Conservation (phyloP, 2,329 filamentous ascomycete species). For the Xylaria multiplex region DNA sequence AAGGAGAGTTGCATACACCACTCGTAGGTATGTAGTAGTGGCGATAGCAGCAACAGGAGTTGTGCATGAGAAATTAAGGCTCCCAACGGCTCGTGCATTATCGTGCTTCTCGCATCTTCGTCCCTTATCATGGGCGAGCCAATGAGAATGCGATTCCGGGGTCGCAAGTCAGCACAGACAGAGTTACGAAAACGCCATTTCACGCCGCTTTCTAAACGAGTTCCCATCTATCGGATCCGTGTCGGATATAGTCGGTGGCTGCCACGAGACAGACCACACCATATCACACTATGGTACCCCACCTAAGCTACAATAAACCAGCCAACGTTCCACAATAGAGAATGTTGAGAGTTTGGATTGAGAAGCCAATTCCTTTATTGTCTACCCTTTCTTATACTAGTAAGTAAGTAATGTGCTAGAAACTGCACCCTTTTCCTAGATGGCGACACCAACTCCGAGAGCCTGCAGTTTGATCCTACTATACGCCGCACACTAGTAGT, state of each 20-base stretch:
- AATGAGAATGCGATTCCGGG: constrained; percentile 8
- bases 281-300: constrained; percentile 30
- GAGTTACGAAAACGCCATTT: constrained; percentile 30
- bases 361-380: not conserved
- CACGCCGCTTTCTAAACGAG: constrained; percentile 23
- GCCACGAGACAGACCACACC: constrained; percentile 33
- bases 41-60: constrained; percentile 13
- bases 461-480: constrained; percentile 4
- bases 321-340: constrained; percentile 1
- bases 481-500: not conserved
- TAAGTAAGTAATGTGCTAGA: not conserved
- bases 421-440: not conserved
- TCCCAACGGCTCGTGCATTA: constrained; percentile 23
- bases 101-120: constrained; percentile 21
- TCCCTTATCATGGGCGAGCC: constrained; percentile 21
- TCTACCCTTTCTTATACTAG: too few relatives aligned
- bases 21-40: constrained; percentile 3
- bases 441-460: not conserved
- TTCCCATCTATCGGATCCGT: constrained; percentile 14
- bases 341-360: not conserved
- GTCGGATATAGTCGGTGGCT: constrained; percentile 22
- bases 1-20: constrained; percentile 19
- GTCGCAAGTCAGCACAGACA: constrained; percentile 21
- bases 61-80: constrained; percentile 25
- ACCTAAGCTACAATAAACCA: constrained; percentile 1